Percentiles rank a stretch among this genome's conserved stretches.
phyloP scores from a whole-genome alignment of 768 basidiomycete genomes.

The Agaricus sinodeliciosus region DNA sequence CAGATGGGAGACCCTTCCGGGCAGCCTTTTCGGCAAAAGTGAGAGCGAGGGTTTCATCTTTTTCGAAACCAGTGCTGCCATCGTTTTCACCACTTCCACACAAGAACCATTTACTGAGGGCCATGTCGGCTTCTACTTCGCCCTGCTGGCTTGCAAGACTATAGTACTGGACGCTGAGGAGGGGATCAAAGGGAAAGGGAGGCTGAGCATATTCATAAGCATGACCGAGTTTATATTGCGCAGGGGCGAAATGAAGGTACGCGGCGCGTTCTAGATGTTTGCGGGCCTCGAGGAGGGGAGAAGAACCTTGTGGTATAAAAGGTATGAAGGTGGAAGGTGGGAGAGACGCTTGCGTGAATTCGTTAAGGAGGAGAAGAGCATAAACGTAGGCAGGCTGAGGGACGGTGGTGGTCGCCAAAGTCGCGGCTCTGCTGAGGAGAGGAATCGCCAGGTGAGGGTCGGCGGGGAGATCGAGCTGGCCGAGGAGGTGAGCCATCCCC shows the following conservation, averaged over 20 bases:
- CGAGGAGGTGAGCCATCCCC: conserved; percentile 89
- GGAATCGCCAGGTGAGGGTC: conserved; percentile 56
- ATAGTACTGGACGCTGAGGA: conserved; percentile 90
- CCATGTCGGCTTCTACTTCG: conserved; percentile 94
- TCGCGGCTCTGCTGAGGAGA: conserved; percentile 73
- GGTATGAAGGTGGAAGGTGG: conserved; percentile 46
- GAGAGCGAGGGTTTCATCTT: conserved; percentile 80
- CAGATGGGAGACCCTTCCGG: conserved; percentile 64
- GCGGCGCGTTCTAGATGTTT: conserved; percentile 80
- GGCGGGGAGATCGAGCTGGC: conserved; percentile 66
- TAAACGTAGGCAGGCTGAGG: conserved; percentile 89
- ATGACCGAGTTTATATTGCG: conserved; percentile 90
- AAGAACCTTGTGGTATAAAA: conserved; percentile 44
- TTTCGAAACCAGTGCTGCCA: conserved; percentile 49
- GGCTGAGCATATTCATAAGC: conserved; percentile 87
- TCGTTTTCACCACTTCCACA: conserved; percentile 56
- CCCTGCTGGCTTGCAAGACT: conserved; percentile 75
- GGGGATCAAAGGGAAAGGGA: conserved; percentile 81
- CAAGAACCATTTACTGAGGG: conserved; percentile 94
- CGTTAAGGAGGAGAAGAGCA: conserved; percentile 79
- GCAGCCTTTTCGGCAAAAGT: conserved; percentile 90
- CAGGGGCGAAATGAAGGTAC: conserved; percentile 75
- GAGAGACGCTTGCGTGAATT: conserved; percentile 66
- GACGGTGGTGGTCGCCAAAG: conserved; percentile 60
- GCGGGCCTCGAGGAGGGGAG: conserved; percentile 55